Evolutionary conservation across 495 filamentous ascomycete species (phyloP).

Genomic region (Xylaria castorea): DNA sequence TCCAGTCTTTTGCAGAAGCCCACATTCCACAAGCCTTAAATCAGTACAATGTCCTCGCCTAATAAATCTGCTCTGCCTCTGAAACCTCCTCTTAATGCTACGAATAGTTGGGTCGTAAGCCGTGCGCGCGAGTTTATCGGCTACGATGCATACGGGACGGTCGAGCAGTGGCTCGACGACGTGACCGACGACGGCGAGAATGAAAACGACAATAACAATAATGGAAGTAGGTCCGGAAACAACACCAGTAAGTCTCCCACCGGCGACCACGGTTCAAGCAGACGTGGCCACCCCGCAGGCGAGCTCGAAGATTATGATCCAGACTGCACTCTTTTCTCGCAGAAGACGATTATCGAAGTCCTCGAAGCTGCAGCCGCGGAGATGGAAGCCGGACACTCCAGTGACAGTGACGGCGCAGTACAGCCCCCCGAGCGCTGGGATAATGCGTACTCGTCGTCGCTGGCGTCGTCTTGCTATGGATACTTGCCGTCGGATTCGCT

Average conservation of each 20-base stretch:
- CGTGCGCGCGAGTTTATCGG: conserved; percentile 5
- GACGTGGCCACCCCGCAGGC: not conserved
- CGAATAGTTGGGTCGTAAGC: not conserved
- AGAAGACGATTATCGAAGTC: not conserved
- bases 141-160: not conserved
- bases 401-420: not conserved
- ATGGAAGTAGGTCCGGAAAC: not conserved
- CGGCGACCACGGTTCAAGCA: not conserved
- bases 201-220: too few species aligned
- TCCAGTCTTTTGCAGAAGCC: not conserved
- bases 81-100: not conserved
- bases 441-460: not conserved
- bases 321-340: not conserved
- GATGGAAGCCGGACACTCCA: not conserved
- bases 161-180: not conserved
- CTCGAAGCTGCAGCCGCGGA: not conserved
- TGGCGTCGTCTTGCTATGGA: not conserved
- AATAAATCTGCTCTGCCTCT: not conserved
- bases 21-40: not conserved
- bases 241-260: not conserved
- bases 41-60: not conserved
- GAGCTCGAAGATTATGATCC: not conserved
- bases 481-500: not conserved
- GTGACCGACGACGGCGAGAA: not conserved
- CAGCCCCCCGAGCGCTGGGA: not conserved